phyloP scores from a whole-genome alignment of 1,284 basidiomycete genomes.

The Ceratobasidium sp. region DNA sequence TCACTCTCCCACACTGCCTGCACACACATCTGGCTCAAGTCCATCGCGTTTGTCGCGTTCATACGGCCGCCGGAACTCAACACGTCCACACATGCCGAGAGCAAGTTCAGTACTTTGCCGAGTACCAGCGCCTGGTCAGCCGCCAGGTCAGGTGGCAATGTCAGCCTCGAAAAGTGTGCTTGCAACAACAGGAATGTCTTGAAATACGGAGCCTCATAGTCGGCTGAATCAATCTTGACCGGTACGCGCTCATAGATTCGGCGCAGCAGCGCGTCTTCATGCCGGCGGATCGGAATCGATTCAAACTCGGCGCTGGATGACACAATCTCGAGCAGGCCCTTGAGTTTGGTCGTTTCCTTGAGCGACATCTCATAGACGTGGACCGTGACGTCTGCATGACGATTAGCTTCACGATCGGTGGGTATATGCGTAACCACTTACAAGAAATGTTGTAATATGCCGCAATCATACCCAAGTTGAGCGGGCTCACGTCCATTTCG shows the following conservation, averaged over 20 bases:
- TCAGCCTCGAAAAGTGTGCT: conserved; percentile 93
- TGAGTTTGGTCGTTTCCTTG: conserved; percentile 96
- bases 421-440: conserved; percentile 51
- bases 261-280: conserved; percentile 79
- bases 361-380: conserved; percentile 96
- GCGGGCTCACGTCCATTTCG: conserved; percentile 88
- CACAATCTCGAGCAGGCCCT: conserved; percentile 94
- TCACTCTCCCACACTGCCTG: conserved; percentile 98
- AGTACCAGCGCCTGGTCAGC: conserved; percentile 88
- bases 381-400: conserved; percentile 79
- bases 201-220: conserved; percentile 95
- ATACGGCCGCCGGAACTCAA: conserved; percentile 97
- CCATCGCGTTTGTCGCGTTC: conserved; percentile 96
- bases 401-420: conserved; percentile 31
- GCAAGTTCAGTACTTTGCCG: conserved; percentile 85
- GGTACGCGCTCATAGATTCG: conserved; percentile 97
- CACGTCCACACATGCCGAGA: conserved; percentile 95
- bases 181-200: conserved; percentile 97
- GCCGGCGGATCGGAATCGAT: conserved; percentile 88
- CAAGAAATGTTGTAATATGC: conserved; percentile 91
- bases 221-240: conserved; percentile 84
- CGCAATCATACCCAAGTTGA: conserved; percentile 96
- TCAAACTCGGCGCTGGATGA: conserved; percentile 97
- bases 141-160: conserved; percentile 89
- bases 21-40: conserved; percentile 98